These are phyloP conservation scores for Verticillium dahliae DNA, from an alignment of 2,329 filamentous ascomycete genomes.

Conservation along the genomic window DNA sequence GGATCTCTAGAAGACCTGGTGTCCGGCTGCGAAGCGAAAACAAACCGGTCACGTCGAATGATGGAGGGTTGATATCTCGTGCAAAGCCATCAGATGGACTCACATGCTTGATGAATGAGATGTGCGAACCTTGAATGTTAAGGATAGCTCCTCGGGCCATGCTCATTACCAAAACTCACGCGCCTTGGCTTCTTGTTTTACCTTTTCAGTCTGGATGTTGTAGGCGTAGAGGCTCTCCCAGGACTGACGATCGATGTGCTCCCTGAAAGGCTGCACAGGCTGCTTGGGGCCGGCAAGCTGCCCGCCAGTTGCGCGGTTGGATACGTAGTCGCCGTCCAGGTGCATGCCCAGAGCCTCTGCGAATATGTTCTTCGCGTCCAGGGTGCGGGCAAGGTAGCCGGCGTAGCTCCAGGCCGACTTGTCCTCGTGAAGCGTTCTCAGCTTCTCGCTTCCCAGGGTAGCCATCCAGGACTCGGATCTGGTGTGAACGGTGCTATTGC, in stretches of 20 bases:
- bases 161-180: not conserved
- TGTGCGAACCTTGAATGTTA: not conserved
- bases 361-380: constrained; percentile 1
- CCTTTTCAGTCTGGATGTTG: not conserved
- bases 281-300: not conserved
- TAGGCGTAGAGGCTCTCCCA: not conserved
- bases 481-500: not conserved
- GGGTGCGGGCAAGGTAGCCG: not conserved
- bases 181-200: not conserved
- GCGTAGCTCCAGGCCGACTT: not conserved
- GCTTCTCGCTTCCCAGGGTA: not conserved
- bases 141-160: not conserved
- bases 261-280: not conserved
- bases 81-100: too few species aligned
- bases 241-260: not conserved
- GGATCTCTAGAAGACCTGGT: too few species aligned
- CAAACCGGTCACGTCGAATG: too few species aligned
- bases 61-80: too few species aligned
- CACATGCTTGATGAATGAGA: not conserved
- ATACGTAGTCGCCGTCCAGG: not conserved
- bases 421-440: not conserved
- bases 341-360: not conserved
- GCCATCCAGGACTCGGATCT: not conserved
- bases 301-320: not conserved
- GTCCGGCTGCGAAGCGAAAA: too few species aligned